These are phyloP conservation scores for Boletus subparvulus DNA, from an alignment of 768 basidiomycete genomes.

Conservation along the genomic window DNA sequence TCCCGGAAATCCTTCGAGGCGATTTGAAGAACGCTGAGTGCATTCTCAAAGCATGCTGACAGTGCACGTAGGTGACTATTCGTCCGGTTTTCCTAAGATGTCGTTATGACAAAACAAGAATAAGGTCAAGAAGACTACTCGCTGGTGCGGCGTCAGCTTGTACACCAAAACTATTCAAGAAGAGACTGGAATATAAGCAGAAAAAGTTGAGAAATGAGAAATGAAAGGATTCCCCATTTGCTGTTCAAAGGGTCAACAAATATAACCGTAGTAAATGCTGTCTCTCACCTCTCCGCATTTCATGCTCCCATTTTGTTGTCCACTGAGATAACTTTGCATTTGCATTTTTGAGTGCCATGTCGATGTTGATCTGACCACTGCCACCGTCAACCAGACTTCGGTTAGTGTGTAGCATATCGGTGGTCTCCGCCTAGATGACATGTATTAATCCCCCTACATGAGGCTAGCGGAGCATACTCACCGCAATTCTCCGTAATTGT, in stretches of 20 bases:
- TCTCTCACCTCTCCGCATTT: conserved; percentile 66
- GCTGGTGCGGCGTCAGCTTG: conserved; percentile 61
- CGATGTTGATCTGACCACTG: conserved; percentile 69
- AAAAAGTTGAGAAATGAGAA: conserved; percentile 73
- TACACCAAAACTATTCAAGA: conserved; percentile 83
- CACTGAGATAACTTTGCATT: conserved; percentile 73
- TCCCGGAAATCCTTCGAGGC: conserved; percentile 71
- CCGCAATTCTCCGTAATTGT: conserved; percentile 76
- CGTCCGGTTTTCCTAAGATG: conserved; percentile 51
- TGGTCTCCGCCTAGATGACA: conserved; percentile 64
- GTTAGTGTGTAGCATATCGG: conserved; percentile 65
- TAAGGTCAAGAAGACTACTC: conserved; percentile 26
- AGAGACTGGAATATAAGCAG: conserved; percentile 74
- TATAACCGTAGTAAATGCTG: not conserved
- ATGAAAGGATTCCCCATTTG: conserved; percentile 74
- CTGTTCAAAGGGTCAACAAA: conserved; percentile 35
- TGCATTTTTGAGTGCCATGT: conserved; percentile 67
- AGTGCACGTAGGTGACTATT: conserved; percentile 67
- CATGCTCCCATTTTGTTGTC: conserved; percentile 67
- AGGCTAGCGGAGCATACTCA: conserved; percentile 35
- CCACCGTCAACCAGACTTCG: conserved; percentile 43
- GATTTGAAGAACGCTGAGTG: conserved; percentile 66
- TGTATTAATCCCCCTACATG: not conserved
- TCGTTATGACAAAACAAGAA: not conserved
- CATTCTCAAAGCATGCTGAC: conserved; percentile 71